These are phyloP conservation scores for Metschnikowia kofuensis DNA, from an alignment of 805 yeast species.

Conservation along the genomic window DNA sequence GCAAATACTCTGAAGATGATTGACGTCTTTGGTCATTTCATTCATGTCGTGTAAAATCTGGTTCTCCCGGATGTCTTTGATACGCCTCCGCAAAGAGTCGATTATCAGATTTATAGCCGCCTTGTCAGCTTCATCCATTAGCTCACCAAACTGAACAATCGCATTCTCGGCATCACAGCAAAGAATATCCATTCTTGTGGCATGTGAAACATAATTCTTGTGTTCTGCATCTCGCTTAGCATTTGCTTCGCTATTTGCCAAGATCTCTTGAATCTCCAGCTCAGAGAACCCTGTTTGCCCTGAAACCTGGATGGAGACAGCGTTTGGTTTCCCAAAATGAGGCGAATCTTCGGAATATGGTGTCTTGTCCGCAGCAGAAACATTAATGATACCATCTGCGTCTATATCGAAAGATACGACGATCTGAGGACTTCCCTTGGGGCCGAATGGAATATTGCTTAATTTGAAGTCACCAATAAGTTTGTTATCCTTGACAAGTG, in stretches of 20 bases:
- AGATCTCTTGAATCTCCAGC: slow-evolving; percentile 59
- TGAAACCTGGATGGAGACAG: slow-evolving; percentile 49
- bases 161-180: slow-evolving; percentile 89
- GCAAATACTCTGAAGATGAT: slow-evolving; percentile 35
- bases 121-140: slow-evolving; percentile 51
- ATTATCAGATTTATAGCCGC: slow-evolving; percentile 19
- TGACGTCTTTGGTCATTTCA: slow-evolving; percentile 33
- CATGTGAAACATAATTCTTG: slow-evolving; percentile 64
- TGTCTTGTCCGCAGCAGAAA: slow-evolving; percentile 54
- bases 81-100: slow-evolving; percentile 24
- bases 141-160: slow-evolving; percentile 60
- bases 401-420: slow-evolving; percentile 75
- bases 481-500: slow-evolving; percentile 74
- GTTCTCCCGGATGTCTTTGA: slow-evolving; percentile 33
- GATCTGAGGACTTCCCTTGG: slow-evolving; percentile 79
- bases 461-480: slow-evolving; percentile 72
- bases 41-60: slow-evolving; percentile 32
- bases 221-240: slow-evolving; percentile 57
- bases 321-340: slow-evolving; percentile 44
- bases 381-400: slow-evolving; percentile 71
- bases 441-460: slow-evolving; percentile 69
- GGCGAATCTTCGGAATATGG: slow-evolving; percentile 36
- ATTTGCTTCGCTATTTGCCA: slow-evolving; percentile 63
- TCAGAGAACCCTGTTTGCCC: slow-evolving; percentile 61
- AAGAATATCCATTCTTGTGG: slow-evolving; percentile 73